phyloP scores from a whole-genome alignment of 768 basidiomycete species.

The Collybia mongolica region DNA sequence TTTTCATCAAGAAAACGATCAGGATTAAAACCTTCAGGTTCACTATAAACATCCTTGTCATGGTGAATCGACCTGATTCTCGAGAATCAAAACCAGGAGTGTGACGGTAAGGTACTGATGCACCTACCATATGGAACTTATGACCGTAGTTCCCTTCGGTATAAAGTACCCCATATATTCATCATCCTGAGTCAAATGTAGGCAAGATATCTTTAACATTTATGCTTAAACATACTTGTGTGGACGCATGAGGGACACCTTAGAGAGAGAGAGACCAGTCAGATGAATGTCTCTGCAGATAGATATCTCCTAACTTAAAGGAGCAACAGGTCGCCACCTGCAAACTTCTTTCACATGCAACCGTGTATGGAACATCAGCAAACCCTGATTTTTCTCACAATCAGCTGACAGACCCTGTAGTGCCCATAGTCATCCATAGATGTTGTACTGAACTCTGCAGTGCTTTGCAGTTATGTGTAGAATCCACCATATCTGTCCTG shows the following conservation, averaged over 20 bases:
- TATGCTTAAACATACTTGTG: not conserved
- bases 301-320: slow-evolving; percentile 8
- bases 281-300: too few relatives aligned
- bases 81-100: slow-evolving; percentile 12
- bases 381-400: too few relatives aligned
- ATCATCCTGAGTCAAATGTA: slow-evolving; percentile 12
- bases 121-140: not conserved
- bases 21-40: slow-evolving; percentile 11
- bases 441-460: too few relatives aligned
- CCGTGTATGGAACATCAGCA: slow-evolving; percentile 16
- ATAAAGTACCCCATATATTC: slow-evolving; percentile 13
- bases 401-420: too few relatives aligned
- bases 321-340: slow-evolving; percentile 14
- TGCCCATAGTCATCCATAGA: too few relatives aligned
- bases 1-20: slow-evolving; percentile 12
- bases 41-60: slow-evolving; percentile 7
- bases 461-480: too few relatives aligned
- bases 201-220: slow-evolving; percentile 11
- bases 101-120: not conserved
- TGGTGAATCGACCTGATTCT: slow-evolving; percentile 14
- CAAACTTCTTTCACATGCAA: slow-evolving; percentile 15
- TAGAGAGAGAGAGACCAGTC: too few relatives aligned
- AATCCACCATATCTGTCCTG: too few relatives aligned
- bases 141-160: slow-evolving; percentile 14
- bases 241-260: too few relatives aligned